Percentiles rank a stretch among this genome's conserved stretches.
These are phyloP conservation scores for Penicillium sp. DNA, from an alignment of 2,329 filamentous ascomycete species.

Conservation along the genomic window DNA sequence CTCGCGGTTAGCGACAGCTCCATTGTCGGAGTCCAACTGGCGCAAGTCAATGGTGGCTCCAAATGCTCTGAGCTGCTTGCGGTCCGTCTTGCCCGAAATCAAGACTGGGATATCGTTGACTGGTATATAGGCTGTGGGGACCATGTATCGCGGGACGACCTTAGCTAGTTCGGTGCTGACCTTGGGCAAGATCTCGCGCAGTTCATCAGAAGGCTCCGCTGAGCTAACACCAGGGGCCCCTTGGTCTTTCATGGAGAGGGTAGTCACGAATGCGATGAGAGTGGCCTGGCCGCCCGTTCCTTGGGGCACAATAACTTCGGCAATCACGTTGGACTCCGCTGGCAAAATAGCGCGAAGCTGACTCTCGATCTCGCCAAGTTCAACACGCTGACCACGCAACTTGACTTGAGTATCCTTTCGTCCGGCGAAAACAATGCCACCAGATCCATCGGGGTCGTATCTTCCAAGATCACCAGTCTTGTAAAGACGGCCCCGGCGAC, in stretches of 20 bases:
- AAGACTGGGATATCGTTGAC: conserved; percentile 44
- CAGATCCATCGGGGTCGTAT: conserved; percentile 40
- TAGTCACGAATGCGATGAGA: conserved; percentile 33
- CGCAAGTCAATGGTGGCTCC: conserved; percentile 35
- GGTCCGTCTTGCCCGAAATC: conserved; percentile 48
- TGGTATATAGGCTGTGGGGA: conserved; percentile 45
- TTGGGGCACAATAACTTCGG: conserved; percentile 48
- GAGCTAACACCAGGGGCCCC: conserved; percentile 6
- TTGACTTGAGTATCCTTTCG: conserved; percentile 45
- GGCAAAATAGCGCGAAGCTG: conserved; percentile 32
- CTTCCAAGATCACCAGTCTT: conserved; percentile 43
- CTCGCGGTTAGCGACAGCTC: conserved; percentile 18
- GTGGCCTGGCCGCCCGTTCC: conserved; percentile 28
- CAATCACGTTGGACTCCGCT: conserved; percentile 41
- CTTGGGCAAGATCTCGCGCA: conserved; percentile 17
- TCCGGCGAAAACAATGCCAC: conserved; percentile 39
- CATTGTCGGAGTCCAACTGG: conserved; percentile 26
- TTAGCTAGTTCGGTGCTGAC: conserved; percentile 26
- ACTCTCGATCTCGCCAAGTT: conserved; percentile 44
- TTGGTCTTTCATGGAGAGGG: conserved; percentile 23
- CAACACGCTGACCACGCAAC: conserved; percentile 44
- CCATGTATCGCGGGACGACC: conserved; percentile 34
- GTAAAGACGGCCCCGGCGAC: conserved; percentile 37
- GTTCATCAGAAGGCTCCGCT: conserved; percentile 15
- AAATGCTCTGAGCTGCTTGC: conserved; percentile 38